Conservation (phyloP, 2,329 filamentous ascomycete species). For the Sarocladium strictum region DNA sequence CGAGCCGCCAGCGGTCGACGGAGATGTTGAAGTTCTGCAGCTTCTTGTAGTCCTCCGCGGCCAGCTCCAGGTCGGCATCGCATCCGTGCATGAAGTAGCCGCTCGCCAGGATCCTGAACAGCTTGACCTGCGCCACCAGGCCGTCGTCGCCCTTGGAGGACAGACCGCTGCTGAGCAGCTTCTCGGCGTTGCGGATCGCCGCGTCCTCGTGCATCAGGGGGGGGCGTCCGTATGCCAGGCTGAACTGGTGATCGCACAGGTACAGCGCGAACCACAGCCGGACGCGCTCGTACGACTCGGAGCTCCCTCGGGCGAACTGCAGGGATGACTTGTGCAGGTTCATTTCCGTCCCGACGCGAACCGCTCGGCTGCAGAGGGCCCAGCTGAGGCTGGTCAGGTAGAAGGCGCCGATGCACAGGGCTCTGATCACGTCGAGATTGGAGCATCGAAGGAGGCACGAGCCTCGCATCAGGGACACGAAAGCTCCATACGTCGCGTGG, state of each 20-base stretch:
- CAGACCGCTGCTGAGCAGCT: slow-evolving; percentile 12
- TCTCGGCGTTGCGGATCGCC: slow-evolving; percentile 28
- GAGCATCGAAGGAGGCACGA: slow-evolving; percentile 23
- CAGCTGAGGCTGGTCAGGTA: slow-evolving; percentile 33
- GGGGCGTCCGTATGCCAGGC: slow-evolving; percentile 32
- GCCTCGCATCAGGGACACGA: slow-evolving; percentile 14
- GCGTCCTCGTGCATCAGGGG: slow-evolving; percentile 28
- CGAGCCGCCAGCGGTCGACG: slow-evolving; percentile 13
- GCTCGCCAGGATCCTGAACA: slow-evolving; percentile 14
- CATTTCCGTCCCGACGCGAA: slow-evolving; percentile 32
- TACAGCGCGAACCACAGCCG: slow-evolving; percentile 33
- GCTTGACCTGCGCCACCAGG: slow-evolving; percentile 12
- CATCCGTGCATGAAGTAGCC: slow-evolving; percentile 13
- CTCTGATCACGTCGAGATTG: slow-evolving; percentile 30
- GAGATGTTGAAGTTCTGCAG: slow-evolving; percentile 13
- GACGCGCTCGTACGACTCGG: slow-evolving; percentile 27
- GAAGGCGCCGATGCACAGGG: slow-evolving; percentile 31
- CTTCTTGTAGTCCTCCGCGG: slow-evolving; percentile 9
- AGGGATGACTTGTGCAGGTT: slow-evolving; percentile 31
- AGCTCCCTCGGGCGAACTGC: slow-evolving; percentile 25
- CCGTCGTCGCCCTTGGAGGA: slow-evolving; percentile 11
- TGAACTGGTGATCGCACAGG: slow-evolving; percentile 31
- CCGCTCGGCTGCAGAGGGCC: slow-evolving; percentile 30
- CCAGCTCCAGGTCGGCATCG: slow-evolving; percentile 13
- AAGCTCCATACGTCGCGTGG: slow-evolving; percentile 14